Conservation (phyloP, 1,284 basidiomycete species). For the Mycosarcoma mackinlayi region DNA sequence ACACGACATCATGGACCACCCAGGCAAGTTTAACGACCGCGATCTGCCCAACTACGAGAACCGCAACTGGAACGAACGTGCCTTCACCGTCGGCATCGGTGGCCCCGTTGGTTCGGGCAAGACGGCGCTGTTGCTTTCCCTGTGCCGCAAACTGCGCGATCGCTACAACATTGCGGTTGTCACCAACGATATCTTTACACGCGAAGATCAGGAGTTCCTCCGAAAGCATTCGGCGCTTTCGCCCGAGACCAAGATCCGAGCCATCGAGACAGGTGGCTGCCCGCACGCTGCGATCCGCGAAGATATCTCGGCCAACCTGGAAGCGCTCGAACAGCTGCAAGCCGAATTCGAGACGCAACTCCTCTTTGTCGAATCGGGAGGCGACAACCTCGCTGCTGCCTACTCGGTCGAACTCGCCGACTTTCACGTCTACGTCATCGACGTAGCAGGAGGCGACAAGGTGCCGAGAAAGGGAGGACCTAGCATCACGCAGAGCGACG, state of each 20-base stretch:
- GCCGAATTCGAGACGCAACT: constrained; percentile 74
- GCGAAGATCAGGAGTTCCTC: constrained; percentile 95
- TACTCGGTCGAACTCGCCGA: constrained; percentile 96
- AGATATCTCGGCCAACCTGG: constrained; percentile 96
- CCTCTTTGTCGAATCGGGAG: constrained; percentile 91
- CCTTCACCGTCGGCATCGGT: constrained; percentile 96
- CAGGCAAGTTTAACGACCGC: constrained; percentile 90
- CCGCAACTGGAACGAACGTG: constrained; percentile 89
- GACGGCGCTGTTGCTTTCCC: constrained; percentile 89
- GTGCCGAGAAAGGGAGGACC: constrained; percentile 98
- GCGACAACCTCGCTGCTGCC: constrained; percentile 94
- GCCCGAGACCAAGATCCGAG: constrained; percentile 81
- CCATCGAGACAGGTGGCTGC: constrained; percentile 83
- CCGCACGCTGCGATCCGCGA: constrained; percentile 74
- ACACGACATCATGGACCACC: constrained; percentile 47
- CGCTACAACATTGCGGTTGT: constrained; percentile 86
- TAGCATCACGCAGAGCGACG: constrained; percentile 83
- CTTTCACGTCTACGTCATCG: constrained; percentile 78
- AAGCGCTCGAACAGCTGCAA: constrained; percentile 93
- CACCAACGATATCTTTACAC: constrained; percentile 72
- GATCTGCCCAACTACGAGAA: constrained; percentile 88
- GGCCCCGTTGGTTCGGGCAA: constrained; percentile 96
- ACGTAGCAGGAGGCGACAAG: constrained; percentile 89
- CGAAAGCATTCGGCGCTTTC: constrained; percentile 90
- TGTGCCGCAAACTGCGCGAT: constrained; percentile 85